phyloP scores from a whole-genome alignment of 441 rosid species.

The Bocquillonia castaneifolia region DNA sequence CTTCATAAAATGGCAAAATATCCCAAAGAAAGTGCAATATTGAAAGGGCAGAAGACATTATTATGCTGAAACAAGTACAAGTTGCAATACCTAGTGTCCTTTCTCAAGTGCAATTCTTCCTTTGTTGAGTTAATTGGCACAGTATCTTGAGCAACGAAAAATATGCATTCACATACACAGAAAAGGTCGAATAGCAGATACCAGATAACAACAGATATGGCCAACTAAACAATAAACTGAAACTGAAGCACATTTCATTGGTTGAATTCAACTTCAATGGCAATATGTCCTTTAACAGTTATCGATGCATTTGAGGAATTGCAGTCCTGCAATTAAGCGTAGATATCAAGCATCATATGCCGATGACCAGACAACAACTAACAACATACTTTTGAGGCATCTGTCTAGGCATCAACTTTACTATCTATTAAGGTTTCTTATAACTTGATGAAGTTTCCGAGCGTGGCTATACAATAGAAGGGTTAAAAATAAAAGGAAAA shows the following conservation, averaged over 20 bases:
- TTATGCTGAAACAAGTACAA: too few species aligned
- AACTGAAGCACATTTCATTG: constrained; percentile 5
- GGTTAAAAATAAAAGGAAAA: background rate
- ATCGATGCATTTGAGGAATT: constrained; percentile 5
- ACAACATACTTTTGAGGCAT: constrained; percentile 3
- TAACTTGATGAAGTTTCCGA: constrained; percentile 16
- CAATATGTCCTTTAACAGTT: background rate
- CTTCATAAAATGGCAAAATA: too few species aligned
- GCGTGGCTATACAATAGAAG: constrained; percentile 30
- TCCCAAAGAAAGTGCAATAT: too few species aligned
- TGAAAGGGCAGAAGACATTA: too few species aligned
- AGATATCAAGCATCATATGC: constrained; percentile 13
- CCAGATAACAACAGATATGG: background rate
- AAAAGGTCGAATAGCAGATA: background rate
- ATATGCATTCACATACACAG: background rate
- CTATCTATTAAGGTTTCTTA: constrained; percentile 12
- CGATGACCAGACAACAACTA: constrained; percentile 11
- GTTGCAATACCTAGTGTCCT: too few species aligned
- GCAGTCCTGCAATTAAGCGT: background rate
- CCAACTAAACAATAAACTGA: background rate
- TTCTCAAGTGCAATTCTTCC: too few species aligned
- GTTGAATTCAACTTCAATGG: constrained; percentile 2
- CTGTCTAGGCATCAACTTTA: constrained; percentile 21
- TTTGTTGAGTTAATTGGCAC: too few species aligned
- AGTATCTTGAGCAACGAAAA: background rate